Evolutionary conservation across 495 filamentous ascomycete genomes (phyloP).

Genomic region (Astrothelium macrocarpum): DNA sequence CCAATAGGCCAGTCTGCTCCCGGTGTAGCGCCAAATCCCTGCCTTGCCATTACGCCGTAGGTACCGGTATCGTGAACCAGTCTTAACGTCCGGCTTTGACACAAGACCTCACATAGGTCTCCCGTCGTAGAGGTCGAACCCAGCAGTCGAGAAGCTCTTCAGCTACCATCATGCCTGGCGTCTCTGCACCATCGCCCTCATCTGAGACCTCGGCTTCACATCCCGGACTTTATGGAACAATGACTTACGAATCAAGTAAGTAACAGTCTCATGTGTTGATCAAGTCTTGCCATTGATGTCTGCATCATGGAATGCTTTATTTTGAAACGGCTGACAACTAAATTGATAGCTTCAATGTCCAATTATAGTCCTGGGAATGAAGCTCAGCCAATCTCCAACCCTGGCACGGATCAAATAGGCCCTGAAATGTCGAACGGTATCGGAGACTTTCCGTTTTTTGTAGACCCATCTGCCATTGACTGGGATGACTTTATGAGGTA

Average conservation of each 20-base stretch:
- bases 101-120: not conserved
- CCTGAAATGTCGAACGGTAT: not conserved
- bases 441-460: not conserved
- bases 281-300: not conserved
- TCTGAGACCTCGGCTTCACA: not conserved
- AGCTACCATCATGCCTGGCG: not conserved
- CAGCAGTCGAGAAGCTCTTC: not conserved
- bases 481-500: conserved; percentile 1
- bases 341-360: not conserved
- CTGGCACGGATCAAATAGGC: not conserved
- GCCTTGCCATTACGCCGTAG: not conserved
- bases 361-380: not conserved
- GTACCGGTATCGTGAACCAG: not conserved
- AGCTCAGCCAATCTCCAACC: not conserved
- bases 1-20: not conserved
- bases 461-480: not conserved
- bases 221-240: not conserved
- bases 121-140: not conserved
- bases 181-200: not conserved
- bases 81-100: not conserved
- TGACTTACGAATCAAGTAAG: not conserved
- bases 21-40: conserved; percentile 3
- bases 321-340: not conserved
- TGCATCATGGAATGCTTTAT: not conserved
- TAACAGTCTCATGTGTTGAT: not conserved